A percentile compares a stretch with the other conserved stretches of the same genome.
Conservation (phyloP, 495 filamentous ascomycete species). For the Tuber melanosporum region DNA sequence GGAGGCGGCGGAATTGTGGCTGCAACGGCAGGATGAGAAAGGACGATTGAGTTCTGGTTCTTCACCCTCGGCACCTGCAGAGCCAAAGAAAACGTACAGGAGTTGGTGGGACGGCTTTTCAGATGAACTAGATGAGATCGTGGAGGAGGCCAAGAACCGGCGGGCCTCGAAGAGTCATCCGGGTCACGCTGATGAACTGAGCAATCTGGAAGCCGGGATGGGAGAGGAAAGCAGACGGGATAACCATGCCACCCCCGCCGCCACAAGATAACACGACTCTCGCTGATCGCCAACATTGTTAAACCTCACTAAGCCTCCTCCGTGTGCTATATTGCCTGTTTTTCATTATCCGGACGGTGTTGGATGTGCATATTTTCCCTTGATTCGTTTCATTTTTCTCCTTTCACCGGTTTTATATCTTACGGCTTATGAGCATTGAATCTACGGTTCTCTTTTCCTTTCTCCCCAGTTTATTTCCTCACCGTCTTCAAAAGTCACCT, state of each 20-base stretch:
- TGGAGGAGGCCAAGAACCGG: constrained; percentile 41
- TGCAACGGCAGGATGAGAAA: constrained; percentile 24
- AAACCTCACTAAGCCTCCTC: constrained; percentile 11
- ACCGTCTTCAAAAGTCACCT: neutral
- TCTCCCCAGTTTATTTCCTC: constrained; percentile 22
- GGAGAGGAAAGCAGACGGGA: constrained; percentile 21
- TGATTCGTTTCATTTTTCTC: constrained; percentile 24
- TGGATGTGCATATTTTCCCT: constrained; percentile 23
- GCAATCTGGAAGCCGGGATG: constrained; percentile 29
- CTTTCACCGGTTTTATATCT: constrained; percentile 3
- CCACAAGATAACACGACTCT: neutral
- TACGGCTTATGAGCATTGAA: constrained; percentile 35
- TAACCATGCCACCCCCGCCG: constrained; percentile 9
- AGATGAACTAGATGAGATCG: constrained; percentile 31
- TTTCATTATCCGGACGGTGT: constrained; percentile 12
- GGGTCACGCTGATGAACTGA: constrained; percentile 18
- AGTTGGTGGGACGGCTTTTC: constrained; percentile 31
- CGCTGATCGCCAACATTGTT: neutral
- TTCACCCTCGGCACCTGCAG: neutral
- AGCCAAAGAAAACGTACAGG: constrained; percentile 15
- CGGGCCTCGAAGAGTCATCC: constrained; percentile 33
- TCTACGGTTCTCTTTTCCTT: constrained; percentile 15
- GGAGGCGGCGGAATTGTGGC: constrained; percentile 39
- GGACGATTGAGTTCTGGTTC: constrained; percentile 8
- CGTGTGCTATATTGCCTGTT: constrained; percentile 16